These are phyloP conservation scores for Metschnikowia lochheadii DNA, from an alignment of 805 yeast species.

Conservation along the genomic window DNA sequence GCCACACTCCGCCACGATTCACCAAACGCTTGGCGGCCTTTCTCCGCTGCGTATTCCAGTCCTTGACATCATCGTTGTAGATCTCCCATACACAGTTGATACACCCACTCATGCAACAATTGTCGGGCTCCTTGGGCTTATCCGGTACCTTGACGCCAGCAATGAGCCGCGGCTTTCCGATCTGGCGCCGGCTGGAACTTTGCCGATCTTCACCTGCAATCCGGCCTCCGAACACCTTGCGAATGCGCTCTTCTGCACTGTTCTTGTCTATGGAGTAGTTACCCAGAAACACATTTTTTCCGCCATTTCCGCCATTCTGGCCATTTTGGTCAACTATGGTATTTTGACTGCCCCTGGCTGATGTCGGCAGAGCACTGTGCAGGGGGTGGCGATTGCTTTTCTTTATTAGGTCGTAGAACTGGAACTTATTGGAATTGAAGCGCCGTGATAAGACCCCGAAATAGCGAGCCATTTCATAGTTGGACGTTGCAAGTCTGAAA, in stretches of 20 bases:
- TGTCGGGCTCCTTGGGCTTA: slow-evolving; percentile 87
- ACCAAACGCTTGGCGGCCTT: slow-evolving; percentile 48
- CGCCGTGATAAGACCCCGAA: not conserved
- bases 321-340: not conserved
- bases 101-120: slow-evolving; percentile 97
- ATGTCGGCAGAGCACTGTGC: slow-evolving; percentile 13
- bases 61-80: slow-evolving; percentile 79
- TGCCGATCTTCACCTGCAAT: slow-evolving; percentile 48
- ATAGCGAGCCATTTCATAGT: not conserved
- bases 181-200: slow-evolving; percentile 32
- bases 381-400: slow-evolving; percentile 31
- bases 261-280: slow-evolving; percentile 2
- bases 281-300: slow-evolving; percentile 1
- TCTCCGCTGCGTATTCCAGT: slow-evolving; percentile 64
- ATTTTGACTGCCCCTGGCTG: not conserved
- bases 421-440: slow-evolving; percentile 15
- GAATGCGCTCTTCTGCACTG: slow-evolving; percentile 46
- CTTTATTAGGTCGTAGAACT: slow-evolving; percentile 36
- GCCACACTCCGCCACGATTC: slow-evolving; percentile 41
- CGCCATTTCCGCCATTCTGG: not conserved
- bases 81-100: slow-evolving; percentile 96
- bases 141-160: slow-evolving; percentile 75
- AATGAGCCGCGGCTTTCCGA: slow-evolving; percentile 35
- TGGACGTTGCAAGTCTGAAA: not conserved
- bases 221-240: slow-evolving; percentile 52